Evolutionary conservation across 768 basidiomycete species (phyloP).

Genomic region (Amanita molliuscula): DNA sequence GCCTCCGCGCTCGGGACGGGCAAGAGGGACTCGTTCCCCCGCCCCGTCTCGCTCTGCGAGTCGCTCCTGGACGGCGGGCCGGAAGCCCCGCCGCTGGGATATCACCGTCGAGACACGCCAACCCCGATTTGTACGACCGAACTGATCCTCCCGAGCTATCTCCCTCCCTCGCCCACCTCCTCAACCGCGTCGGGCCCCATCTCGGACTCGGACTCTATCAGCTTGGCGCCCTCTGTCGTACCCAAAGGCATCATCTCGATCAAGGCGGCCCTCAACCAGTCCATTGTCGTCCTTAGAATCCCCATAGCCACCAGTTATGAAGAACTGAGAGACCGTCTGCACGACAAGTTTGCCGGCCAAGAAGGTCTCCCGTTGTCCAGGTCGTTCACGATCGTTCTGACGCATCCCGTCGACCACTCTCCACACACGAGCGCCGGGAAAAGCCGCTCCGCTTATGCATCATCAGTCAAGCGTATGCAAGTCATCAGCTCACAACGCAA

Average conservation of each 20-base stretch:
- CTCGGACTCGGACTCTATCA: slow-evolving; percentile 24
- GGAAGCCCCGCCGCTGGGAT: slow-evolving; percentile 21
- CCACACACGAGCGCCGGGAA: slow-evolving; percentile 17
- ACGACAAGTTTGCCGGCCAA: slow-evolving; percentile 57
- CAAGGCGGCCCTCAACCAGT: slow-evolving; percentile 55
- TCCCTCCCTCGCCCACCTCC: slow-evolving; percentile 9
- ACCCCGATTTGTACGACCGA: slow-evolving; percentile 3
- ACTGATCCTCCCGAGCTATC: slow-evolving; percentile 6
- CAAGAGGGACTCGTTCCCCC: slow-evolving; percentile 29
- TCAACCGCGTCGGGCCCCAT: slow-evolving; percentile 21
- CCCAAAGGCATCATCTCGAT: slow-evolving; percentile 28
- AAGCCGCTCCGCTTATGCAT: slow-evolving; percentile 19
- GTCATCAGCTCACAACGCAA: slow-evolving; percentile 46
- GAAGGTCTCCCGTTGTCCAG: slow-evolving; percentile 44
- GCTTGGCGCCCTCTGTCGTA: slow-evolving; percentile 12
- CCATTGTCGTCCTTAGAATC: slow-evolving; percentile 53
- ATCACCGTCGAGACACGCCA: slow-evolving; percentile 7
- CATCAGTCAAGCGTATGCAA: slow-evolving; percentile 26
- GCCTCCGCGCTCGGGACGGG: slow-evolving; percentile 3
- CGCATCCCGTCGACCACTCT: slow-evolving; percentile 10
- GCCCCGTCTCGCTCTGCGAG: slow-evolving; percentile 25
- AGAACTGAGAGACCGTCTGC: slow-evolving; percentile 47
- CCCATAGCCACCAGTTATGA: slow-evolving; percentile 34
- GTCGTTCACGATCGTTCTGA: slow-evolving; percentile 44
- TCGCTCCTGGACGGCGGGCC: slow-evolving; percentile 16